These are phyloP conservation scores for Amylostereum areolatum DNA, from an alignment of 1,284 basidiomycete genomes.

Conservation along the genomic window DNA sequence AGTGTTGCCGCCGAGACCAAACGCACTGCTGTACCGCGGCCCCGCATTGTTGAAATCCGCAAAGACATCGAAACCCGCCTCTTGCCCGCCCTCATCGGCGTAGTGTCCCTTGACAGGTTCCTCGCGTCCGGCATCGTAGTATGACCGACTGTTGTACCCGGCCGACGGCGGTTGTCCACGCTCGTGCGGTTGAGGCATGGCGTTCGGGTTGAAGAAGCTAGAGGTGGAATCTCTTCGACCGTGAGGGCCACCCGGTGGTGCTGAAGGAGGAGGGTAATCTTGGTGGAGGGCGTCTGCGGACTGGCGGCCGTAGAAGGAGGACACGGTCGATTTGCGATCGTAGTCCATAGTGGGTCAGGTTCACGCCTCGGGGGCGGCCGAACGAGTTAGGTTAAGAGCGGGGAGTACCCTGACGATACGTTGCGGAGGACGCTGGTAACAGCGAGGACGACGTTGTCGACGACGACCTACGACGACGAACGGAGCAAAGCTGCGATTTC, in stretches of 20 bases:
- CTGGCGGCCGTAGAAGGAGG: conserved; percentile 66
- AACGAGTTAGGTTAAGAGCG: no score
- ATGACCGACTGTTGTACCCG: conserved; percentile 66
- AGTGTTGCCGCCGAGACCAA: conserved; percentile 30
- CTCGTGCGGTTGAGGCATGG: conserved; percentile 29
- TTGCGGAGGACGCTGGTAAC: no score
- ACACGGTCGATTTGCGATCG: conserved; percentile 68
- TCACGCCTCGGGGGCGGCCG: no score
- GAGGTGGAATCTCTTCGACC: conserved; percentile 60
- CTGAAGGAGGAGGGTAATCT: conserved; percentile 38
- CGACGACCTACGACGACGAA: no score
- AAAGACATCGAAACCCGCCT: conserved; percentile 75
- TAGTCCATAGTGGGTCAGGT: conserved; percentile 31
- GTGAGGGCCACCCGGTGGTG: conserved; percentile 23
- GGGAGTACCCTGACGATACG: no score
- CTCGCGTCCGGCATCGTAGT: conserved; percentile 56
- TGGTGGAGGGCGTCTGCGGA: conserved; percentile 55
- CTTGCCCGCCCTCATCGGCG: conserved; percentile 46
- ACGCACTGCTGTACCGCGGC: conserved; percentile 67
- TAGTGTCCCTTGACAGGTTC: conserved; percentile 70
- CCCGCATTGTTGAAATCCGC: conserved; percentile 90
- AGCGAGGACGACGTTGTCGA: no score
- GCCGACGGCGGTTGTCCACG: conserved; percentile 44
- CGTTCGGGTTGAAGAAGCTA: conserved; percentile 45
- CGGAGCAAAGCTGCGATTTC: no score